These are phyloP conservation scores for Plasmopara muralis DNA, from an alignment of 352 stramenopile species.

Conservation along the genomic window DNA sequence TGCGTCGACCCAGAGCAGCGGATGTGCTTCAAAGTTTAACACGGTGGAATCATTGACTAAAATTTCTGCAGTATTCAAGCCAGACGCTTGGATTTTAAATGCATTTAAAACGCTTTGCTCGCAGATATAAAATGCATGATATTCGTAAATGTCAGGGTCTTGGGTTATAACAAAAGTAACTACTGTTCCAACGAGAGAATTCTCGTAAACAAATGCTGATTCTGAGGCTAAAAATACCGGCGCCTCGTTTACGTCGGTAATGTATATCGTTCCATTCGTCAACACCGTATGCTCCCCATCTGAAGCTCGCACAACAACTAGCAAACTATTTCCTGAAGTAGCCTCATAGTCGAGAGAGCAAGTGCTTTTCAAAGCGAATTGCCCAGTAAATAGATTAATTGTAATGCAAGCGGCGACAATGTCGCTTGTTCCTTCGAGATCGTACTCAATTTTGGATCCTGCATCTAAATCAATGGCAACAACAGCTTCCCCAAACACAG, in stretches of 20 bases:
- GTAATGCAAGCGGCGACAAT: conserved; percentile 6
- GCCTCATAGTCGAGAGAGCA: conserved; percentile 27
- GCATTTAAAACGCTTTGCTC: conserved; percentile 30
- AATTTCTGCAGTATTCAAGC: conserved; percentile 12
- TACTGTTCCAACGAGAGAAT: conserved; percentile 7
- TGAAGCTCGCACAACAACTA: conserved; percentile 24
- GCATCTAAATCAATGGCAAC: conserved; percentile 11
- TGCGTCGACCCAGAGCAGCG: conserved; percentile 36
- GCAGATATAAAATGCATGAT: conserved; percentile 36
- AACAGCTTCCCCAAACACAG: conserved; percentile 13
- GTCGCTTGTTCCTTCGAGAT: conserved; percentile 10
- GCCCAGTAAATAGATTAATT: conserved; percentile 14
- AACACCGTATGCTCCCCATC: conserved; percentile 29
- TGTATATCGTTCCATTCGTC: conserved; percentile 14
- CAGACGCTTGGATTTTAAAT: conserved; percentile 27
- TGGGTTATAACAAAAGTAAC: conserved; percentile 23
- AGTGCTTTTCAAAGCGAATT: conserved; percentile 10
- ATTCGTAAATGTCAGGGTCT: conserved; percentile 35
- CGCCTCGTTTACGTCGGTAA: conserved; percentile 43
- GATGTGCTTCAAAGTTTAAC: conserved; percentile 35
- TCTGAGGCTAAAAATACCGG: conserved; percentile 3
- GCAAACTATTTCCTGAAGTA: conserved; percentile 7
- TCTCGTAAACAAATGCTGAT: conserved; percentile 12
- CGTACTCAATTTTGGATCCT: conserved; percentile 8
- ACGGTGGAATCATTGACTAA: conserved; percentile 29